A percentile compares a stretch with the other conserved stretches of the same genome.
These are phyloP conservation scores for Phytophthora podocarpi DNA, from an alignment of 352 stramenopile genomes.

Conservation along the genomic window DNA sequence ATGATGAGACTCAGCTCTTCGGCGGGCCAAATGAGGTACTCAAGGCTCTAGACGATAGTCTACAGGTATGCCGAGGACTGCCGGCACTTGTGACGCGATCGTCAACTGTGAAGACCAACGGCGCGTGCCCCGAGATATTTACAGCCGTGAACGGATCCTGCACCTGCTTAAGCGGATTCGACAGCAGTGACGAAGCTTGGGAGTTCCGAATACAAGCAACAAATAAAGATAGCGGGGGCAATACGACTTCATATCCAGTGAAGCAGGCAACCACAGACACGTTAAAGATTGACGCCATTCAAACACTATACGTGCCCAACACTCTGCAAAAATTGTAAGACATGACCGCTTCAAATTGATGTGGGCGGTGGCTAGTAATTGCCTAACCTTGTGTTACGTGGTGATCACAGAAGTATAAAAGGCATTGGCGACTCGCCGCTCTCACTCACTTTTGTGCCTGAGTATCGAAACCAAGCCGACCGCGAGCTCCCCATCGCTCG, in stretches of 20 bases:
- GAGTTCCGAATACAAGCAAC: slow-evolving; percentile 24
- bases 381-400: slow-evolving; percentile 1
- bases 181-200: slow-evolving; percentile 15
- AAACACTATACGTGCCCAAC: slow-evolving; percentile 32
- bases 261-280: slow-evolving; percentile 13
- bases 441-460: slow-evolving; percentile 30
- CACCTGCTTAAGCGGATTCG: slow-evolving; percentile 40
- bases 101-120: slow-evolving; percentile 27
- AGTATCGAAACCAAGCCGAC: slow-evolving; percentile 26
- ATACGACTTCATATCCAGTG: slow-evolving; percentile 6
- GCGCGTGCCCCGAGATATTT: slow-evolving; percentile 32
- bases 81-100: slow-evolving; percentile 39
- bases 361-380: not conserved
- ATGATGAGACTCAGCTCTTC: slow-evolving; percentile 46
- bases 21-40: slow-evolving; percentile 15
- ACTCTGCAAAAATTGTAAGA: slow-evolving; percentile 36
- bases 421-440: slow-evolving; percentile 21
- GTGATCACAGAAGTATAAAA: slow-evolving; percentile 23
- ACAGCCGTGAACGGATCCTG: slow-evolving; percentile 42
- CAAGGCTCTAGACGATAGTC: slow-evolving; percentile 1
- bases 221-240: slow-evolving; percentile 6
- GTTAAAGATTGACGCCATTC: slow-evolving; percentile 32
- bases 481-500: slow-evolving; percentile 22
- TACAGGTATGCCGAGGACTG: slow-evolving; percentile 27
- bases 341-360: no score